A percentile compares a stretch with the other conserved stretches of the same genome.
These are phyloP conservation scores for Globisporangium perplexum DNA, from an alignment of 352 stramenopile genomes.

Conservation along the genomic window DNA sequence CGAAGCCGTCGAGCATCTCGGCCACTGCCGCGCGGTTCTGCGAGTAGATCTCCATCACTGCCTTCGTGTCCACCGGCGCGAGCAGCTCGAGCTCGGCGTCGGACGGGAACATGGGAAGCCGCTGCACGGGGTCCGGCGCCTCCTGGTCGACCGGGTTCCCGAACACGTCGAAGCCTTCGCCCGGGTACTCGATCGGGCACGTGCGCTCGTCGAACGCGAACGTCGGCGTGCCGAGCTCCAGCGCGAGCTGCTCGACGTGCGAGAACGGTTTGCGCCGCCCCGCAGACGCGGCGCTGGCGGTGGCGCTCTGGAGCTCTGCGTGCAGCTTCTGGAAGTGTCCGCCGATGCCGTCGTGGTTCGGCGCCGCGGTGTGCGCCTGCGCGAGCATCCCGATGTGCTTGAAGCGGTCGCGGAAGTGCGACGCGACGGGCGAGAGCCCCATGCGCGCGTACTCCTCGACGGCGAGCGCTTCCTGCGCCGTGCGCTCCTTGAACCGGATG, in stretches of 20 bases:
- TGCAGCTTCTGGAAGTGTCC: constrained; percentile 62
- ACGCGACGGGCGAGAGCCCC: constrained; percentile 36
- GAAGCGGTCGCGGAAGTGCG: constrained; percentile 59
- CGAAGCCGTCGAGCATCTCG: constrained; percentile 70
- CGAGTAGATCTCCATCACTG: constrained; percentile 41
- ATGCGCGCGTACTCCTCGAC: constrained; percentile 34
- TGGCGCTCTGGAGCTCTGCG: constrained; percentile 22
- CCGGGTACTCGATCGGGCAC: constrained; percentile 26
- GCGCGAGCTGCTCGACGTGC: constrained; percentile 12
- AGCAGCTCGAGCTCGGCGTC: constrained; percentile 46
- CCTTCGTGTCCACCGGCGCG: constrained; percentile 55
- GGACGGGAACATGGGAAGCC: constrained; percentile 38
- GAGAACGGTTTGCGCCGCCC: constrained; percentile 7
- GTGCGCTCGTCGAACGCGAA: constrained; percentile 12
- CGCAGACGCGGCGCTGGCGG: not conserved
- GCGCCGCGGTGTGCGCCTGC: constrained; percentile 26
- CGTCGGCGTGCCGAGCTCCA: constrained; percentile 11
- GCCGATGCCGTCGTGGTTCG: constrained; percentile 37
- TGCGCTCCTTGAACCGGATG: constrained; percentile 66
- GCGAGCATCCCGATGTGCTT: constrained; percentile 51
- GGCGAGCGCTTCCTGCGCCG: constrained; percentile 20
- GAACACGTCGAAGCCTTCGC: constrained; percentile 30
- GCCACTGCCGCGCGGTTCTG: constrained; percentile 51
- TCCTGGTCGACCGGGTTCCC: constrained; percentile 23
- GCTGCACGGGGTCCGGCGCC: not conserved